Evolutionary conservation across 1,139 yeast species (phyloP), one percentile per base, ranked within the genome.

Genomic region (Pichia sp.): DNA sequence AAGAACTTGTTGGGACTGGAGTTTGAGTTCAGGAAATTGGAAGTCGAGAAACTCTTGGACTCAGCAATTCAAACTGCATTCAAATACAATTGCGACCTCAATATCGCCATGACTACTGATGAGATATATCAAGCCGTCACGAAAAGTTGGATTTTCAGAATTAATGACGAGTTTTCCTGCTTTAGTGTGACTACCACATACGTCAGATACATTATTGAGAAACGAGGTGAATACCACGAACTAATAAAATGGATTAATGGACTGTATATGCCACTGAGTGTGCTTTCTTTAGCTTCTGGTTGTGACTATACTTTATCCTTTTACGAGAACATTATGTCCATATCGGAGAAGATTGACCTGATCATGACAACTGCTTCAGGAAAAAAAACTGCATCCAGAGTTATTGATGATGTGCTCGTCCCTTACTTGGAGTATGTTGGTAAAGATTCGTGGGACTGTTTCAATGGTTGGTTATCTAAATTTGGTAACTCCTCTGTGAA

Each of bases 161-260:
- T 45, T 2, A 53, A 52, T 27, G 24, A 34, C 12, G 37, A 47
- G 4, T 35, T 43, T 6, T 33, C 39, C 6, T 38, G 40, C n/a
- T 41, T 50, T 32, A 10, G 27, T 2, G 19, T 39, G 2, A 32
- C 42, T 2, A 37, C 35, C 13, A 9, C 13, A 6, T 16, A 35
- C 2, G 19, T 44, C 6, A 29, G 17, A 1, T 3, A 15, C 1
- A 20, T 45, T 1, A 23, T 27, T 4, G 15, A 22, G 4, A 39
- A 39, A 1, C 22, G 36, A 6, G 44, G 21, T 15, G 34, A 37
- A 17, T 38, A 48, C 2, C 16, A 29, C 9, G 36, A 38, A 3
- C 32, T 51, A n/a, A 29, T 40, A 3, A 33, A 30, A 15, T 55
- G 59, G 58, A 29, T 51, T 19, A 16, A 26, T 6, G 44, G 47